phyloP scores from a whole-genome alignment of 2,329 filamentous ascomycete species.

The Fusarium brevicatenulatum region DNA sequence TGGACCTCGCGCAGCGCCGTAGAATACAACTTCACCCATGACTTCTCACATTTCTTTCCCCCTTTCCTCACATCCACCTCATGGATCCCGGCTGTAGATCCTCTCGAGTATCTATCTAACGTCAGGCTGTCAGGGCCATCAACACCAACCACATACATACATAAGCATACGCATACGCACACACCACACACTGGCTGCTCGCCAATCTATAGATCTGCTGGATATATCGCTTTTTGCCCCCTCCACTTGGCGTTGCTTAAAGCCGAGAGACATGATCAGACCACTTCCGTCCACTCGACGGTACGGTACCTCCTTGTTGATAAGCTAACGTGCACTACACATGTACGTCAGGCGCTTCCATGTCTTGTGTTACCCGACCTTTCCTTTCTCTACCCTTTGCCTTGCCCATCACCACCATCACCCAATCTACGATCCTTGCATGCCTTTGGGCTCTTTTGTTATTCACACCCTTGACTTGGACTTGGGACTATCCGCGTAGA shows the following conservation, averaged over 20 bases:
- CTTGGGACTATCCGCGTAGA: conserved; percentile 9
- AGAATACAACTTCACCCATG: conserved; percentile 29
- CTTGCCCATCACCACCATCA: conserved; percentile 29
- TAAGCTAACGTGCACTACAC: conserved; percentile 26
- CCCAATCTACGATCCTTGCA: conserved; percentile 27
- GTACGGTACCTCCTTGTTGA: conserved; percentile 1
- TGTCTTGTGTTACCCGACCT: conserved; percentile 40
- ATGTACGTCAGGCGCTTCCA: conserved; percentile 28
- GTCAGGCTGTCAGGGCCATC: conserved; percentile 1
- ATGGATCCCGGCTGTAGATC: conserved; percentile 31
- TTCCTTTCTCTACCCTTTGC: conserved; percentile 32
- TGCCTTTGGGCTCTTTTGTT: conserved; percentile 27
- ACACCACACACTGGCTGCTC: conserved; percentile 23
- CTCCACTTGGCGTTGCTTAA: conserved; percentile 32
- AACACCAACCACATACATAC: conserved; percentile 13
- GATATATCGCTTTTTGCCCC: not conserved
- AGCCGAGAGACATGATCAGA: conserved; percentile 21
- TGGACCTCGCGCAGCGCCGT: conserved; percentile 13
- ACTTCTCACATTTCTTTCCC: conserved; percentile 11
- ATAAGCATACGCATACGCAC: conserved; percentile 1
- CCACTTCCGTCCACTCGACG: conserved; percentile 9
- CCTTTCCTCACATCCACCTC: not conserved
- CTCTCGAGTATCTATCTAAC: not conserved
- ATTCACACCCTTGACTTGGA: conserved; percentile 34
- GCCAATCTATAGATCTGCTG: conserved; percentile 29